Conservation (phyloP, 2,329 filamentous ascomycete genomes). For the Diaporthe velutina region DNA sequence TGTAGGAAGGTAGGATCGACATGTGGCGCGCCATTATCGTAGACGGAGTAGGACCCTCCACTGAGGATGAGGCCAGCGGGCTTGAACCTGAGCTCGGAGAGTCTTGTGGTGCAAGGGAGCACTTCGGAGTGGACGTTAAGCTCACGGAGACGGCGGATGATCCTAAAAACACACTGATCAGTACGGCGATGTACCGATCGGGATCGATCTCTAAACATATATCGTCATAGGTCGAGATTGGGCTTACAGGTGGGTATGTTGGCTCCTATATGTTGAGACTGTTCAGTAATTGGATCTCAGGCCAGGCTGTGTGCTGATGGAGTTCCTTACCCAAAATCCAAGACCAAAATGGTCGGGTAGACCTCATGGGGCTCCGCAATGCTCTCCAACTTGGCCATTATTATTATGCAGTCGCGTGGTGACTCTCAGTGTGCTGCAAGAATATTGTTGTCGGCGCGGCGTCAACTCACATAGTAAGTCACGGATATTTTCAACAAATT, state of each 20-base stretch:
- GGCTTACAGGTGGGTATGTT: slow-evolving; percentile 41
- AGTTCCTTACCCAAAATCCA: slow-evolving; percentile 78
- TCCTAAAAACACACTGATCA: slow-evolving; percentile 48
- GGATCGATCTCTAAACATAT: no score
- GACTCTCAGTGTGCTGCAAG: neutral
- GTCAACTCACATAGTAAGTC: no score
- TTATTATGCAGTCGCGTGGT: slow-evolving; percentile 4
- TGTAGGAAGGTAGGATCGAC: slow-evolving; percentile 87
- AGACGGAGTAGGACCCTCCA: slow-evolving; percentile 77
- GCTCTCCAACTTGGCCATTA: slow-evolving; percentile 38
- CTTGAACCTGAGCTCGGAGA: slow-evolving; percentile 80
- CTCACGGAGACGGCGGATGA: slow-evolving; percentile 80
- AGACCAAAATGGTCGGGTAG: slow-evolving; percentile 74
- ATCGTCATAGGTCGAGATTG: neutral
- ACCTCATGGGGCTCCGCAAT: slow-evolving; percentile 45
- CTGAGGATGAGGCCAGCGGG: slow-evolving; percentile 83
- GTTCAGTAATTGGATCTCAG: neutral
- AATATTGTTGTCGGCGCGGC: slow-evolving; percentile 20
- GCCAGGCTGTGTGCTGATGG: slow-evolving; percentile 58
- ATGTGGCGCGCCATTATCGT: slow-evolving; percentile 79
- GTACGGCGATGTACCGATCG: neutral
- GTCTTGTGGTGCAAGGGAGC: slow-evolving; percentile 87
- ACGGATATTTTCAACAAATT: slow-evolving; percentile 32
- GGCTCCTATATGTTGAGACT: slow-evolving; percentile 32
- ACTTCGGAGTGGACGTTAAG: slow-evolving; percentile 89